Evolutionary conservation across 352 stramenopile genomes (phyloP).

Genomic region (Phytophthora vignae): DNA sequence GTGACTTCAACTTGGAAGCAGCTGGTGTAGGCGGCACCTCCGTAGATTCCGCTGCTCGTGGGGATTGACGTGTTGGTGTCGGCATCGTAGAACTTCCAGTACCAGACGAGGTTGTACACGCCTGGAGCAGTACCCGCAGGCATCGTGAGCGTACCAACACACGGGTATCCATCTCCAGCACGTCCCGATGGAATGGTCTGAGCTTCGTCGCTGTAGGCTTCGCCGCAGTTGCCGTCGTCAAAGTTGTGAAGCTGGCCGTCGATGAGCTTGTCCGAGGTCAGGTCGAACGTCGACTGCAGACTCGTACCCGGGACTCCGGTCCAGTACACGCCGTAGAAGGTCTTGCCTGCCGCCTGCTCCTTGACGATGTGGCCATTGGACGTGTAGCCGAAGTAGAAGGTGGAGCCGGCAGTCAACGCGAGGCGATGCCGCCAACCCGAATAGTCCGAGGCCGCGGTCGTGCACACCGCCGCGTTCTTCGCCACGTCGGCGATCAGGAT

Average conservation of each 20-base stretch:
- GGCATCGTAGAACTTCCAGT: slow-evolving; percentile 77
- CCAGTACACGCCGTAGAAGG: slow-evolving; percentile 74
- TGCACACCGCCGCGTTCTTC: slow-evolving; percentile 43
- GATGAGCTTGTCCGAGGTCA: slow-evolving; percentile 64
- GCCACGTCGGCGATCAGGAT: slow-evolving; percentile 63
- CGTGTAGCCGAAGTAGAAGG: slow-evolving; percentile 71
- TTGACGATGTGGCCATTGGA: slow-evolving; percentile 72
- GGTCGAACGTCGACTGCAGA: slow-evolving; percentile 54
- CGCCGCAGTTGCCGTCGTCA: slow-evolving; percentile 71
- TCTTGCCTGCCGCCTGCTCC: slow-evolving; percentile 61
- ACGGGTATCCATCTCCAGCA: slow-evolving; percentile 62
- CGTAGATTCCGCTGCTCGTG: slow-evolving; percentile 53
- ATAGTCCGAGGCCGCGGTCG: slow-evolving; percentile 42
- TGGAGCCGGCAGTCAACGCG: slow-evolving; percentile 46
- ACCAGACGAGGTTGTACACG: slow-evolving; percentile 76
- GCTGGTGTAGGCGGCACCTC: slow-evolving; percentile 66
- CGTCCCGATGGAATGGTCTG: slow-evolving; percentile 49
- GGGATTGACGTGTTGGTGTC: slow-evolving; percentile 54
- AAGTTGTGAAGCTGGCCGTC: slow-evolving; percentile 74
- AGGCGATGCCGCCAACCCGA: slow-evolving; percentile 53
- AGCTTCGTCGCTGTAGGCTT: slow-evolving; percentile 50
- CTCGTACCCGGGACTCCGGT: slow-evolving; percentile 46
- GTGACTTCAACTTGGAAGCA: slow-evolving; percentile 71
- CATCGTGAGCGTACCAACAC: slow-evolving; percentile 57
- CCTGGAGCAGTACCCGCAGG: slow-evolving; percentile 52